Conservation (phyloP, 192 early-diverging fungal genomes). For the Podila verticillata region DNA sequence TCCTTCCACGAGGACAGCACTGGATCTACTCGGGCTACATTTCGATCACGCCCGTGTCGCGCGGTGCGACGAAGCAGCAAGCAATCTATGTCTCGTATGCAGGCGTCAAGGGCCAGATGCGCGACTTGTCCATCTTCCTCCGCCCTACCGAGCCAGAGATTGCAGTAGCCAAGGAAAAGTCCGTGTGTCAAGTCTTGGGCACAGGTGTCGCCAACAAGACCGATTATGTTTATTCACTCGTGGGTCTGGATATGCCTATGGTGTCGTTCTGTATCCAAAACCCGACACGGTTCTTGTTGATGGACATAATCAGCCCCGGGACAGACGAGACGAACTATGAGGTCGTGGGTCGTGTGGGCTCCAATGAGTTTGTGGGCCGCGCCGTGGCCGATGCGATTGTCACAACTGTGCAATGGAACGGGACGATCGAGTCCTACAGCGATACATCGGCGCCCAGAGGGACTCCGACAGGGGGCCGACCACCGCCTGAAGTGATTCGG, state of each 20-base stretch:
- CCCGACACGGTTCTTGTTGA: conserved; percentile 13
- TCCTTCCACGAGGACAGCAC: conserved; percentile 10
- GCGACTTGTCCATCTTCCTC: conserved; percentile 30
- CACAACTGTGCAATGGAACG: conserved; percentile 20
- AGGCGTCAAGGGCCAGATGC: conserved; percentile 34
- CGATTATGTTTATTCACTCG: conserved; percentile 7
- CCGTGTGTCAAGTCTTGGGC: conserved; percentile 13
- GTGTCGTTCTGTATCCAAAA: conserved; percentile 27
- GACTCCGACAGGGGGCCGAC: not conserved
- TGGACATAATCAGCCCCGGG: conserved; percentile 21
- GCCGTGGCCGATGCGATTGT: not conserved
- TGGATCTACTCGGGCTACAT: conserved; percentile 38
- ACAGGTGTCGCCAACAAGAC: conserved; percentile 1
- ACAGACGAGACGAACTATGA: not conserved
- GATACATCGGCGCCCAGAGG: not conserved
- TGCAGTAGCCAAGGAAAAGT: not conserved
- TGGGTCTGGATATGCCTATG: conserved; percentile 1
- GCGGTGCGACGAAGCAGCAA: not conserved
- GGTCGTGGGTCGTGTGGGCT: conserved; percentile 15
- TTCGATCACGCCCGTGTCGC: not conserved
- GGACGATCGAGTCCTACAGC: conserved; percentile 1
- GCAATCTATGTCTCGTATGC: conserved; percentile 37
- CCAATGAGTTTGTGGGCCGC: conserved; percentile 18
- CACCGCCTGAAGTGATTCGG: conserved; percentile 1
- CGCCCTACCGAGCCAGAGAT: conserved; percentile 15